Conservation (phyloP, 2,329 filamentous ascomycete species). For the Bipolaris victoriae region DNA sequence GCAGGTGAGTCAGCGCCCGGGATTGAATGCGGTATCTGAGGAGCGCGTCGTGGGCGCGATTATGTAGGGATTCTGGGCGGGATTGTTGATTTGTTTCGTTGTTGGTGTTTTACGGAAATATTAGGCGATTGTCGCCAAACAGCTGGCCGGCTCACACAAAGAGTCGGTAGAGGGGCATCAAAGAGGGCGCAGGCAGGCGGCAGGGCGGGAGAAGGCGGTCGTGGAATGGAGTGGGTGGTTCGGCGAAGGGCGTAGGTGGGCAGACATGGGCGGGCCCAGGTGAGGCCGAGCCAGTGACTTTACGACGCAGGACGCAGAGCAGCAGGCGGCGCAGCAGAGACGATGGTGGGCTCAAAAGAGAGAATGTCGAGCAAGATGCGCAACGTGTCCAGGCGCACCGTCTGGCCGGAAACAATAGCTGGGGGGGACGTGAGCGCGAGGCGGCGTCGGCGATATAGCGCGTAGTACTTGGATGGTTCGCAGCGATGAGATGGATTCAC, state of each 20-base stretch:
- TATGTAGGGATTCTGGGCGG: constrained; percentile 18
- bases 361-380: background rate
- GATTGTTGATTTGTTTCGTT: constrained; percentile 24
- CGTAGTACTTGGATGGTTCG: constrained; percentile 12
- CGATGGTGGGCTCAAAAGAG: background rate
- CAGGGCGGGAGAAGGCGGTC: background rate
- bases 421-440: background rate
- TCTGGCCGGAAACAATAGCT: background rate
- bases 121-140: constrained; percentile 23
- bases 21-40: background rate
- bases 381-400: constrained; percentile 3
- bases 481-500: constrained; percentile 24
- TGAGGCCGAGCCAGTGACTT: constrained; percentile 8
- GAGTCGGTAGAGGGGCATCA: constrained; percentile 2
- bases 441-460: constrained; percentile 10
- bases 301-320: constrained; percentile 11
- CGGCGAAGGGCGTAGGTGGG: constrained; percentile 11
- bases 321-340: constrained; percentile 2
- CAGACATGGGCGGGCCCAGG: constrained; percentile 9
- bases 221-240: constrained; percentile 10
- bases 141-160: constrained; percentile 21
- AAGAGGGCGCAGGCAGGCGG: constrained; percentile 15
- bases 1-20: background rate
- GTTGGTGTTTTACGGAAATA: constrained; percentile 22
- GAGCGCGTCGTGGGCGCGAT: constrained; percentile 9